These are phyloP conservation scores for Colletotrichum melonis DNA, from an alignment of 2,329 filamentous ascomycete species.

Conservation along the genomic window DNA sequence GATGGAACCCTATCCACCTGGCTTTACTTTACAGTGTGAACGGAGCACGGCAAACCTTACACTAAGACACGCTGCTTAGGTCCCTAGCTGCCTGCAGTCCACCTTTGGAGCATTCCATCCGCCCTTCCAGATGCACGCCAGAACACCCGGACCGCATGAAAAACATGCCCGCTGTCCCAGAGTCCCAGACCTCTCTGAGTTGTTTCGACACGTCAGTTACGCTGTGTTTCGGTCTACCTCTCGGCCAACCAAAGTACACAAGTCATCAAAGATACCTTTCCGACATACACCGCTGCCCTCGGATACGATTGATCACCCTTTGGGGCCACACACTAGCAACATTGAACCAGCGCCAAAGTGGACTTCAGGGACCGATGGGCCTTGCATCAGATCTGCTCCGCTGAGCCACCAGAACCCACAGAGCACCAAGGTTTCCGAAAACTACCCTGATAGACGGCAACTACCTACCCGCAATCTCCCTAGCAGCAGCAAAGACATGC, in stretches of 20 bases:
- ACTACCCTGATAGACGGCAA: constrained; percentile 10
- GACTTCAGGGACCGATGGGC: constrained; percentile 5
- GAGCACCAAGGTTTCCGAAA: background rate
- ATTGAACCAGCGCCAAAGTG: background rate
- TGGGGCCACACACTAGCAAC: background rate
- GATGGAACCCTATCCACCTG: constrained; percentile 25
- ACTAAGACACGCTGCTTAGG: background rate
- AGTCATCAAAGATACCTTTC: background rate
- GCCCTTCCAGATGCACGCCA: constrained; percentile 35
- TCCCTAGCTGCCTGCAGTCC: constrained; percentile 16
- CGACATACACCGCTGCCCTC: background rate
- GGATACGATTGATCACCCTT: background rate
- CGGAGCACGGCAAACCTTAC: background rate
- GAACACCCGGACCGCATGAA: constrained; percentile 23
- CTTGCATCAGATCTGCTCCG: constrained; percentile 5
- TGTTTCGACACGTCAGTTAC: constrained; percentile 9
- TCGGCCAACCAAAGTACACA: constrained; percentile 3
- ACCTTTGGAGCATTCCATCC: constrained; percentile 19
- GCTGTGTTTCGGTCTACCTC: constrained; percentile 11
- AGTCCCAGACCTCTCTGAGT: background rate
- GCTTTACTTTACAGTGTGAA: background rate
- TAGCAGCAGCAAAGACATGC: constrained; percentile 19
- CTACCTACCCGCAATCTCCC: background rate
- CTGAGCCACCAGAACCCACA: background rate
- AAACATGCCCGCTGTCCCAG: constrained; percentile 1